Percentiles rank a stretch among this genome's conserved stretches.
phyloP scores from a whole-genome alignment of 495 filamentous ascomycete genomes.

The Podospora sp. region DNA sequence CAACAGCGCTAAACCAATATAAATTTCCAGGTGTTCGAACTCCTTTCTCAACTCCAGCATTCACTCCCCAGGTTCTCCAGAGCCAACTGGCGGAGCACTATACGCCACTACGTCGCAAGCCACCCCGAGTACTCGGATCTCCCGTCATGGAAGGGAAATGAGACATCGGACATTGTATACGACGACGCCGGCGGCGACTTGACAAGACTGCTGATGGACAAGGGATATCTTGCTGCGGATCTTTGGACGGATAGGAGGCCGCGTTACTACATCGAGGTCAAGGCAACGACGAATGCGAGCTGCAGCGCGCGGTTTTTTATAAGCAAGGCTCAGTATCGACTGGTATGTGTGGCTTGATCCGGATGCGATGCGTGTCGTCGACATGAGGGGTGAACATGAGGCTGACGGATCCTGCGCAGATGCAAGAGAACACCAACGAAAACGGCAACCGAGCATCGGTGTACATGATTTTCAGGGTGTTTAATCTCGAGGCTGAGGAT shows the following conservation, averaged over 20 bases:
- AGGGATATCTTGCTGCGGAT: constrained; percentile 34
- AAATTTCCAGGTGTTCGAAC: constrained; percentile 44
- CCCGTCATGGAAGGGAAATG: constrained; percentile 38
- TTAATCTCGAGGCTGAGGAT: constrained; percentile 33
- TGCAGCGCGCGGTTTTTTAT: constrained; percentile 47
- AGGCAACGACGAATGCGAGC: constrained; percentile 42
- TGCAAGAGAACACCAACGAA: constrained; percentile 19
- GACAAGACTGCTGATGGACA: constrained; percentile 37
- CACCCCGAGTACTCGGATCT: constrained; percentile 45
- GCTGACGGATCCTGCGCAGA: constrained; percentile 22
- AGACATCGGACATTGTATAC: constrained; percentile 49
- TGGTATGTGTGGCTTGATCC: constrained; percentile 28
- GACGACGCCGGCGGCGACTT: constrained; percentile 39
- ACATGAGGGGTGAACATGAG: constrained; percentile 12
- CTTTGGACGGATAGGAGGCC: constrained; percentile 34
- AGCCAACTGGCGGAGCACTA: constrained; percentile 51
- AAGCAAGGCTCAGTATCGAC: constrained; percentile 44
- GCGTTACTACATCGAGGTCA: constrained; percentile 52
- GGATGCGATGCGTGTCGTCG: neutral
- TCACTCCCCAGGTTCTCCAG: constrained; percentile 31
- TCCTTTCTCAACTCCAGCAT: constrained; percentile 33
- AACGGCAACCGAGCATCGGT: constrained; percentile 22
- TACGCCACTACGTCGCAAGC: constrained; percentile 35
- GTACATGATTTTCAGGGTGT: constrained; percentile 49
- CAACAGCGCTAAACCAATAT: no score